Base-by-base conservation (phyloP, 2,329 filamentous ascomycete genomes). In the Apiospora hydei region DNA sequence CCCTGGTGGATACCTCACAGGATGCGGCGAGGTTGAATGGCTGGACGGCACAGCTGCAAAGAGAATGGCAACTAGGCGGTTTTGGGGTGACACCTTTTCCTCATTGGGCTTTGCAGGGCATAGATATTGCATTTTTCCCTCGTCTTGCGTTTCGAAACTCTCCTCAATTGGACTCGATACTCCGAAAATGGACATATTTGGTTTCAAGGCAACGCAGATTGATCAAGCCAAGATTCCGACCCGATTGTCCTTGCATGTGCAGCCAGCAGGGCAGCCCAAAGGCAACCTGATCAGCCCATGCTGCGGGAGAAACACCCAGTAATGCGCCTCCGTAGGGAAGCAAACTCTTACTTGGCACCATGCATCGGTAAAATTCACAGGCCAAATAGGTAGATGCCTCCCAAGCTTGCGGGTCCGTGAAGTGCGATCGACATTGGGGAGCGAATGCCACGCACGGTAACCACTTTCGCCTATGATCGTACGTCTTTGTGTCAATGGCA, bases 1-100 rank as follows among this genome's bases (percentile, higher is more conserved):
- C 72, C 74, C 78, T 78, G 81, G 83, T 84, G 78, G 80, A 80
- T 77, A 82, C 77, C 74, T 73, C 76, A 74, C 76, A 78, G 77
- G 80, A 78, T 79, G 75, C 74, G 77, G 77, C 79, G 79, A 80
- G 76, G 76, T 77, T 72, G 10, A 78, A 78, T 81, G 79, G 78
- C 77, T 79, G 79, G 78, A 77, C 80, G 78, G 77, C 78, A 64
- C 72, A 75, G 71, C 44, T 67, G 70, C 44, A 41, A 70, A 72
- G 71, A 71, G 7, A 72, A 74, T 74, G 75, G 75, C 74, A 77
- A 76, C 77, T 80, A 79, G 77, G 77, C 79, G 76, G 24, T 18
- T 68, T 68, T 47, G 66, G 66, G 66, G 66, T 34, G 66, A 68
- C 41, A 47, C 66, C 66, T 30, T 30, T 26, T 34, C 66, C 66